Percentiles rank a stretch among this genome's conserved stretches.
These are phyloP conservation scores for Vigna radiata DNA, from an alignment of 306 rosid genomes.

Conservation along the genomic window DNA sequence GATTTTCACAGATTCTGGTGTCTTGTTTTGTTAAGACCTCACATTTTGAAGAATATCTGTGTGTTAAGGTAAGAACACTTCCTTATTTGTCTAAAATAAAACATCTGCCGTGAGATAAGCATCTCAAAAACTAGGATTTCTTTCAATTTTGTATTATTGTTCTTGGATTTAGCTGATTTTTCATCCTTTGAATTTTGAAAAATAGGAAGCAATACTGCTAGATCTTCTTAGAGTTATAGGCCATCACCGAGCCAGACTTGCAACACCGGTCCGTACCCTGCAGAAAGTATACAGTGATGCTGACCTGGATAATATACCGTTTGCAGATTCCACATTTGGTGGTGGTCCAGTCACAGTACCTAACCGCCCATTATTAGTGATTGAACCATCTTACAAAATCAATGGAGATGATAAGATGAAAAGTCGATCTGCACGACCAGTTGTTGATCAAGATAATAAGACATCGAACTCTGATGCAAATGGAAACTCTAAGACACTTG, in stretches of 20 bases:
- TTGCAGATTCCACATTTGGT: slow-evolving; percentile 64
- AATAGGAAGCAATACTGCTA: slow-evolving; percentile 82
- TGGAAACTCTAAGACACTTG: slow-evolving; percentile 48
- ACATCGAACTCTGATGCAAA: slow-evolving; percentile 47
- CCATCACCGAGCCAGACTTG: slow-evolving; percentile 96
- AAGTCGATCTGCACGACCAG: slow-evolving; percentile 54
- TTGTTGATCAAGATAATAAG: slow-evolving; percentile 72
- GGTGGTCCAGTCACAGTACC: slow-evolving; percentile 54
- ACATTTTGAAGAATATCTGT: slow-evolving; percentile 84
- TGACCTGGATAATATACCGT: slow-evolving; percentile 77
- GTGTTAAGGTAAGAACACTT: slow-evolving; percentile 79
- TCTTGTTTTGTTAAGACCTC: slow-evolving; percentile 98
- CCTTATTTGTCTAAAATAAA: slow-evolving; percentile 16
- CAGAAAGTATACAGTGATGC: slow-evolving; percentile 74
- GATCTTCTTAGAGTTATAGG: slow-evolving; percentile 97
- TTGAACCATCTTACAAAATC: slow-evolving; percentile 73
- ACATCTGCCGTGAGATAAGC: slow-evolving; percentile 1
- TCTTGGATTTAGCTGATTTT: slow-evolving; percentile 46
- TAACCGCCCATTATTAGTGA: slow-evolving; percentile 72
- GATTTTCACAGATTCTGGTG: slow-evolving; percentile 70
- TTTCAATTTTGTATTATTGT: slow-evolving; percentile 23
- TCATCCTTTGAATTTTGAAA: slow-evolving; percentile 41
- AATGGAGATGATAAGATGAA: slow-evolving; percentile 71
- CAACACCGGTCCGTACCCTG: slow-evolving; percentile 95
- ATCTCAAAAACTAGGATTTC: not conserved